phyloP scores from a whole-genome alignment of 2,329 filamentous ascomycete species.

The Diaporthe aspalathi region DNA sequence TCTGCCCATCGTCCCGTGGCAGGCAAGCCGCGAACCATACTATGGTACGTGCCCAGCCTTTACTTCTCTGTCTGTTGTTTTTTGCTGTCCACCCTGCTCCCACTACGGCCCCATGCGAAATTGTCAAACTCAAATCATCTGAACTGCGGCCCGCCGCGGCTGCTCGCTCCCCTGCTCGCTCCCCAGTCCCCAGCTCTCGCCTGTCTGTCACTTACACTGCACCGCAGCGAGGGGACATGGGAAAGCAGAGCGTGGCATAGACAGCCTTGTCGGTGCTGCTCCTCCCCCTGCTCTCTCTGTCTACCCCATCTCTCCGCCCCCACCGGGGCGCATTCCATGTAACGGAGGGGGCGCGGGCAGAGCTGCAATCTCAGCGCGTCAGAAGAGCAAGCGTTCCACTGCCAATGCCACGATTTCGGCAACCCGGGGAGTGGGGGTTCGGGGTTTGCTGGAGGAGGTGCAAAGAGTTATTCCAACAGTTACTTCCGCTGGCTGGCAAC shows the following conservation, averaged over 20 bases:
- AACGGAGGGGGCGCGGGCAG: not conserved
- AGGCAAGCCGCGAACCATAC: constrained; percentile 29
- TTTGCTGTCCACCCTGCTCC: not conserved
- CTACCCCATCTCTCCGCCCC: constrained; percentile 5
- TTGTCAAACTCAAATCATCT: constrained; percentile 29
- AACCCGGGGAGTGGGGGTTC: not conserved
- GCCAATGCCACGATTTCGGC: constrained; percentile 22
- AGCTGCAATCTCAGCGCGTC: constrained; percentile 25
- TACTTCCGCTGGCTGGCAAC: too few species aligned
- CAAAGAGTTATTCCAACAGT: not conserved
- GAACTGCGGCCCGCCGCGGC: constrained; percentile 44
- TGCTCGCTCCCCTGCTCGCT: constrained; percentile 62
- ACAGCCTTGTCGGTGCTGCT: not conserved
- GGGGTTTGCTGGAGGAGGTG: not conserved
- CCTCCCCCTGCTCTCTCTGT: not conserved
- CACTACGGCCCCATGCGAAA: not conserved
- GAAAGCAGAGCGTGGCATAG: not conserved
- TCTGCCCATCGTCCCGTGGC: constrained; percentile 13
- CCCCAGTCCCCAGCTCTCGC: not conserved
- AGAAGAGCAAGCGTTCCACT: constrained; percentile 18
- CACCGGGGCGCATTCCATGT: constrained; percentile 16
- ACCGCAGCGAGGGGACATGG: too few species aligned
- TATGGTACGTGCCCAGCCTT: constrained; percentile 7
- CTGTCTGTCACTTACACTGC: not conserved
- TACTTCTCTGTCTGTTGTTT: not conserved